Conservation (phyloP, 2,329 filamentous ascomycete species). For the Reticulascus tulasneorum region DNA sequence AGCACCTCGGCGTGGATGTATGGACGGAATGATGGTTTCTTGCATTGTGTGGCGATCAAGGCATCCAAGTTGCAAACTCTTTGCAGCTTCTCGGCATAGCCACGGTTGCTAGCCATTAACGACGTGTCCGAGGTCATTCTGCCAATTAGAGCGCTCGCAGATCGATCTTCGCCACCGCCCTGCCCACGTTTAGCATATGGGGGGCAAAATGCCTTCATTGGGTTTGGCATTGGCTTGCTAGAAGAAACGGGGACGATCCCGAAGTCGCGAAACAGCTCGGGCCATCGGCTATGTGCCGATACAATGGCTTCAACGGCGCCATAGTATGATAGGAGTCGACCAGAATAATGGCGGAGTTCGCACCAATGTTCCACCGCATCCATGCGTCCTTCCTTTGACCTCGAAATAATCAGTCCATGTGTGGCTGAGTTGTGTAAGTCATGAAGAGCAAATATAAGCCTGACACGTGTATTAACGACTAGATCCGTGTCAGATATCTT, state of each 20-base stretch:
- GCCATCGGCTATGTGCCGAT: slow-evolving; percentile 18
- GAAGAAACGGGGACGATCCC: slow-evolving; percentile 23
- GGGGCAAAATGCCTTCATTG: slow-evolving; percentile 12
- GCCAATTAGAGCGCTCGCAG: slow-evolving; percentile 20
- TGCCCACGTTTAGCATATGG: too few species aligned
- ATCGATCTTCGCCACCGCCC: too few species aligned
- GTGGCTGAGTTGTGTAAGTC: slow-evolving; percentile 1
- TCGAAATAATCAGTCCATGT: slow-evolving; percentile 1
- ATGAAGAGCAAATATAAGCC: neutral
- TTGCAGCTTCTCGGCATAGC: slow-evolving; percentile 17
- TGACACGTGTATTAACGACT: slow-evolving; percentile 4
- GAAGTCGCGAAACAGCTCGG: slow-evolving; percentile 25
- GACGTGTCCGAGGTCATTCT: slow-evolving; percentile 14
- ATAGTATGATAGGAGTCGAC: slow-evolving; percentile 20
- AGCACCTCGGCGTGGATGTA: slow-evolving; percentile 32
- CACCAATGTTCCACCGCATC: slow-evolving; percentile 19
- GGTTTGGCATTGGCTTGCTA: slow-evolving; percentile 13
- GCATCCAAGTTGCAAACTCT: slow-evolving; percentile 18
- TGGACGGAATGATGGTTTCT: slow-evolving; percentile 16
- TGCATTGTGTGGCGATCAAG: slow-evolving; percentile 15
- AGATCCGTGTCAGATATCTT: neutral
- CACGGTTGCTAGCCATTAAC: slow-evolving; percentile 4
- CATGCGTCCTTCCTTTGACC: slow-evolving; percentile 7
- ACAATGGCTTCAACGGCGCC: slow-evolving; percentile 15
- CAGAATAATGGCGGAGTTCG: slow-evolving; percentile 23